phyloP scores from a whole-genome alignment of 305 asterid genomes.

The Fraxinus paxiana region DNA sequence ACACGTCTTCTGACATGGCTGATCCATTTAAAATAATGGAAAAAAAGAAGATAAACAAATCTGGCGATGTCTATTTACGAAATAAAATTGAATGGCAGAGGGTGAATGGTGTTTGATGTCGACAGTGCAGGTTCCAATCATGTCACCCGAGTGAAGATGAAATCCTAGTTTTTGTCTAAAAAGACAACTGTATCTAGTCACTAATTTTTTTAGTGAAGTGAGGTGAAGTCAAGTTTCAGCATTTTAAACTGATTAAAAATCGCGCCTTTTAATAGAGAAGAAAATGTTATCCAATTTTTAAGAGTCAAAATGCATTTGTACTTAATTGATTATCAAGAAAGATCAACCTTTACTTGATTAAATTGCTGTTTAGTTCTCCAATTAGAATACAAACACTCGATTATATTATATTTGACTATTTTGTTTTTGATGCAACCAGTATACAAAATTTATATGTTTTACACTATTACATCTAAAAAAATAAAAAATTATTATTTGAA shows the following conservation, averaged over 20 bases:
- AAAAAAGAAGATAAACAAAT: neutral
- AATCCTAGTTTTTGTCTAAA: neutral
- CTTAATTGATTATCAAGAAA: neutral
- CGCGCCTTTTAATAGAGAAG: neutral
- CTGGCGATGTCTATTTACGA: neutral
- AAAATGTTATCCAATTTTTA: neutral
- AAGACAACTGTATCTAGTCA: neutral
- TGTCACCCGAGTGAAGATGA: neutral
- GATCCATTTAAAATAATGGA: neutral
- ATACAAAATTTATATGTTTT: neutral
- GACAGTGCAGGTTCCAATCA: neutral
- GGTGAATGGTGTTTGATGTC: neutral
- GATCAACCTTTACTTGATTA: neutral
- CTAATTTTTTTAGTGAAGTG: neutral
- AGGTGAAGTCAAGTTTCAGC: neutral
- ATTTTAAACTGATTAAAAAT: neutral
- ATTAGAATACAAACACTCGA: neutral
- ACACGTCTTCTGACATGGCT: neutral
- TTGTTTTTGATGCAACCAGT: neutral
- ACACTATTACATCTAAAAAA: neutral
- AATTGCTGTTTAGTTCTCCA: neutral
- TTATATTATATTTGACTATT: neutral
- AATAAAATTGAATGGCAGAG: neutral
- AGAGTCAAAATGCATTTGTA: neutral
- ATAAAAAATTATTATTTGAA: no score